Evolutionary conservation across 257 asterid species (phyloP).

Genomic region (Phtheirospermum japonicum): DNA sequence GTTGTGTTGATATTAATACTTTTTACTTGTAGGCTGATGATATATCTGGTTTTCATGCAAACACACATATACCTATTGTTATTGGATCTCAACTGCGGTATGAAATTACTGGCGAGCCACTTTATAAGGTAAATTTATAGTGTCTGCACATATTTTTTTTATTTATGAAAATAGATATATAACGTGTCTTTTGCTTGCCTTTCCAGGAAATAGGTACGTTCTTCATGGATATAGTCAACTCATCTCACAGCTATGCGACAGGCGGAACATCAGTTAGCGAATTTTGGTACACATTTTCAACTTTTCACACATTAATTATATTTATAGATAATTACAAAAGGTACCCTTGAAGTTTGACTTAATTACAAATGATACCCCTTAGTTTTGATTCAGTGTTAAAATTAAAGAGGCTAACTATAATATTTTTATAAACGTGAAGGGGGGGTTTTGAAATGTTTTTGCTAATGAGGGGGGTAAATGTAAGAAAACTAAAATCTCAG

Average conservation of each 20-base stretch:
- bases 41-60: conserved; percentile 78
- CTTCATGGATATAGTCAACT: conserved; percentile 76
- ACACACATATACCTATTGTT: conserved; percentile 90
- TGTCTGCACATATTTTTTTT: not conserved
- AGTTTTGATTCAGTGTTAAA: no score
- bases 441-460: no score
- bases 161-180: not conserved
- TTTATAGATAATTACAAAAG: not conserved
- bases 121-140: conserved; percentile 56
- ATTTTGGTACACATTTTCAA: conserved; percentile 53
- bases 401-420: no score
- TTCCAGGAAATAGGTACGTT: conserved; percentile 69
- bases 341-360: no score
- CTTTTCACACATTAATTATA: not conserved
- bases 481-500: no score
- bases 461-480: no score
- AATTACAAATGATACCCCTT: no score
- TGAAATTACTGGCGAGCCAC: conserved; percentile 89
- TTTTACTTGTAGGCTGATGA: conserved; percentile 73
- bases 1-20: conserved; percentile 3
- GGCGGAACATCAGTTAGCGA: conserved; percentile 90
- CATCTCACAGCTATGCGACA: conserved; percentile 91
- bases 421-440: no score
- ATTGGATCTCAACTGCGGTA: conserved; percentile 88
- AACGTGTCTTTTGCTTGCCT: conserved; percentile 21